A percentile compares a stretch with the other conserved stretches of the same genome.
Evolutionary conservation across 1,284 basidiomycete genomes (phyloP).

Genomic region (Phellopilus nigrolimitatus): DNA sequence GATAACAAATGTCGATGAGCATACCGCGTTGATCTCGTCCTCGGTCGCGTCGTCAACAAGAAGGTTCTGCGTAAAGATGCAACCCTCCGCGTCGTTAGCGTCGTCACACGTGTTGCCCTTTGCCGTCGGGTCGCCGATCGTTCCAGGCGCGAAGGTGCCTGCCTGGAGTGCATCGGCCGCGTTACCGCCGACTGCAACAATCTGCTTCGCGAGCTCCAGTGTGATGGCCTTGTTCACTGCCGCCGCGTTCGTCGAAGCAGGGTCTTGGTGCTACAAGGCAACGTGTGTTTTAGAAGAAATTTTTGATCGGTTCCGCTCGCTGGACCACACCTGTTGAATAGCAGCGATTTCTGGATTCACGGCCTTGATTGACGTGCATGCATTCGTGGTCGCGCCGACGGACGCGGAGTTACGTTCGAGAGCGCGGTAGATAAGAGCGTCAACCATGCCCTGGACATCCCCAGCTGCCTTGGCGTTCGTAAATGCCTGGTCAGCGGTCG

Average conservation of each 20-base stretch:
- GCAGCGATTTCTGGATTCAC: conserved; percentile 66
- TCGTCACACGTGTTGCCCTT: conserved; percentile 51
- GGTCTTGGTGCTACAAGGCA: conserved; percentile 38
- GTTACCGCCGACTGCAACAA: conserved; percentile 58
- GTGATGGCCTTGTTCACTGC: conserved; percentile 58
- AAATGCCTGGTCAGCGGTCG: conserved; percentile 62
- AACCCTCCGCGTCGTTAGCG: conserved; percentile 49
- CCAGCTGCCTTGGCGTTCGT: conserved; percentile 63
- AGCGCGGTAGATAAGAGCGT: conserved; percentile 59
- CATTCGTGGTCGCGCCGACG: conserved; percentile 46
- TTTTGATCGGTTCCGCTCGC: conserved; percentile 2
- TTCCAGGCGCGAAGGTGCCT: conserved; percentile 61
- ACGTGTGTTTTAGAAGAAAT: neutral
- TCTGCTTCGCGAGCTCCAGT: conserved; percentile 58
- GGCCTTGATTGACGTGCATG: conserved; percentile 52
- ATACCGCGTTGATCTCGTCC: conserved; percentile 54
- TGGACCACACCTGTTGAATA: conserved; percentile 56
- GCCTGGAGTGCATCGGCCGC: conserved; percentile 55
- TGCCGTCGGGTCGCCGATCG: conserved; percentile 46
- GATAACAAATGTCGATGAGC: conserved; percentile 21
- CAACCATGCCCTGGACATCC: conserved; percentile 52
- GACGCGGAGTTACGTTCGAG: conserved; percentile 62
- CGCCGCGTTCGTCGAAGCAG: conserved; percentile 54
- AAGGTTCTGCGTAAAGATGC: conserved; percentile 60
- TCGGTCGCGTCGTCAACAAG: conserved; percentile 53